A percentile compares a stretch with the other conserved stretches of the same genome.
Conservation (phyloP, 495 filamentous ascomycete genomes). For the Venustampulla echinocandica region DNA sequence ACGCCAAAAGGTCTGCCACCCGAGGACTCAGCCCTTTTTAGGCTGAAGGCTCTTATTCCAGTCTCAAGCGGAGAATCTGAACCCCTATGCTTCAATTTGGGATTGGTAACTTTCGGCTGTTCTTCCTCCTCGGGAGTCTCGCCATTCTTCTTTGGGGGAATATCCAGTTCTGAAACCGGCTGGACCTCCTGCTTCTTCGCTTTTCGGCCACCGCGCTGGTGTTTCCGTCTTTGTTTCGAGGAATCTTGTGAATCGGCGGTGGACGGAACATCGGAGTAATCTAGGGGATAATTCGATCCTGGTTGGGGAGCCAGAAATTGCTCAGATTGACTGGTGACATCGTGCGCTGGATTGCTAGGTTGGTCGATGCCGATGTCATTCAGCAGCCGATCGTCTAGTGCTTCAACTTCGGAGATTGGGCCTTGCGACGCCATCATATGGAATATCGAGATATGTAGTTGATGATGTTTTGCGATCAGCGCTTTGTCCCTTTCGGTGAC, state of each 20-base stretch:
- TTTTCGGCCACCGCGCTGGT: constrained; percentile 1
- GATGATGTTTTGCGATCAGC: too few species aligned
- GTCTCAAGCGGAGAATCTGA: constrained; percentile 6
- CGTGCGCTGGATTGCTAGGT: not conserved
- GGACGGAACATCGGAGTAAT: constrained; percentile 1
- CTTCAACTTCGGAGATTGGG: not conserved
- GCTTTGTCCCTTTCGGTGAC: too few species aligned
- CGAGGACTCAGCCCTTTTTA: constrained; percentile 12
- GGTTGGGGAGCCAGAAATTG: not conserved
- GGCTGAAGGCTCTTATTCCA: constrained; percentile 17
- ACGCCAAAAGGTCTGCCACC: constrained; percentile 12
- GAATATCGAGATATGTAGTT: too few species aligned
- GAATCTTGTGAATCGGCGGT: not conserved
- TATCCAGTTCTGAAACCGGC: not conserved
- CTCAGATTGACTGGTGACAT: not conserved
- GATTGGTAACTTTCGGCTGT: not conserved
- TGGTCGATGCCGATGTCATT: not conserved
- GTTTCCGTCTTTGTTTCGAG: not conserved
- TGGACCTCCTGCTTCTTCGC: not conserved
- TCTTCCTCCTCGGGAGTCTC: not conserved
- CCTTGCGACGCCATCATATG: too few species aligned
- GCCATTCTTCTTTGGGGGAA: not conserved
- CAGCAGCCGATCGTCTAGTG: not conserved
- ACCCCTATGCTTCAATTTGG: not conserved
- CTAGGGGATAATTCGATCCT: not conserved